These are phyloP conservation scores for Polyplosphaeria fusca DNA, from an alignment of 495 filamentous ascomycete genomes.

Conservation along the genomic window DNA sequence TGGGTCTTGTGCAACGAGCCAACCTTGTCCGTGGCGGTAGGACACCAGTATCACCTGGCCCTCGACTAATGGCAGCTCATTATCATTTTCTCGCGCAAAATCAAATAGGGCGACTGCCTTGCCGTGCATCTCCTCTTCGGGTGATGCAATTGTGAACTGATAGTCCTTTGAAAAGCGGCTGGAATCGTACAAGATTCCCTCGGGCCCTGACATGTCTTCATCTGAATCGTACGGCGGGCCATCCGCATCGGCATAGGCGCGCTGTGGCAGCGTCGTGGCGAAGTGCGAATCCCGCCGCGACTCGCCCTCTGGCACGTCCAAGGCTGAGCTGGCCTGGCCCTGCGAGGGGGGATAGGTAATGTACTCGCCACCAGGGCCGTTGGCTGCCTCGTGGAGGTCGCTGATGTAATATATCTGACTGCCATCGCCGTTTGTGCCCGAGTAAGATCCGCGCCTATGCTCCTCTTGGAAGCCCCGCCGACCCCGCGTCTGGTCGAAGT, in stretches of 20 bases:
- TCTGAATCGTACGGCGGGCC: constrained; percentile 41
- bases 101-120: constrained; percentile 95
- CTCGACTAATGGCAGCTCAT: constrained; percentile 87
- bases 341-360: constrained; percentile 65
- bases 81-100: constrained; percentile 92
- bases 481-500: constrained; percentile 46
- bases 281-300: constrained; percentile 48
- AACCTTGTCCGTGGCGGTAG: constrained; percentile 92
- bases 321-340: constrained; percentile 41
- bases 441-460: constrained; percentile 60
- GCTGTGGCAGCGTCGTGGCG: constrained; percentile 46
- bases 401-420: constrained; percentile 75
- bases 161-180: constrained; percentile 83
- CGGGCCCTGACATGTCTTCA: constrained; percentile 38
- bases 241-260: constrained; percentile 55
- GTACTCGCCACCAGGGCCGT: constrained; percentile 74
- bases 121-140: constrained; percentile 96
- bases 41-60: constrained; percentile 96
- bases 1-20: constrained; percentile 96
- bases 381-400: constrained; percentile 59
- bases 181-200: constrained; percentile 53
- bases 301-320: constrained; percentile 47
- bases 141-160: constrained; percentile 90
- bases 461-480: constrained; percentile 36
- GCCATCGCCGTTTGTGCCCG: constrained; percentile 67